Percentiles rank a stretch among this genome's conserved stretches.
Conservation (phyloP, 495 filamentous ascomycete species). For the Pseudoneurospora amorphoporcata region DNA sequence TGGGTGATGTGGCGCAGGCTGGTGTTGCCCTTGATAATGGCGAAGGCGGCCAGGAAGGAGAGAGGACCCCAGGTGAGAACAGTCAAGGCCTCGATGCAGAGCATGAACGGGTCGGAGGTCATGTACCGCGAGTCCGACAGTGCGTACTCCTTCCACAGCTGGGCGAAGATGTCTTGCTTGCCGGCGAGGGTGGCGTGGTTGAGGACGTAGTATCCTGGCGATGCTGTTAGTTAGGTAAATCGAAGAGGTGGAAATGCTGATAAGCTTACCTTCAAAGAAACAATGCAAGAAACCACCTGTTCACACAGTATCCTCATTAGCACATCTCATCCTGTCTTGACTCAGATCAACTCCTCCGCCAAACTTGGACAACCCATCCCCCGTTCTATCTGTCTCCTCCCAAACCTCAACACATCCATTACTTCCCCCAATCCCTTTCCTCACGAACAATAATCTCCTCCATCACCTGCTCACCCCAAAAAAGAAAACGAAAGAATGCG, state of each 20-base stretch:
- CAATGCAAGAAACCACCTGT: conserved; percentile 54
- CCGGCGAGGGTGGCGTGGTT: conserved; percentile 43
- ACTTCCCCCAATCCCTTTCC: background rate
- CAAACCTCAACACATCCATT: background rate
- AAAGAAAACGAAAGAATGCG: background rate
- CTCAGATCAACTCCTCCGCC: background rate
- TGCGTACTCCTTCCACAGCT: conserved; percentile 85
- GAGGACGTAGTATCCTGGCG: conserved; percentile 62
- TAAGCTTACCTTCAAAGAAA: conserved; percentile 59
- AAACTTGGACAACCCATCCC: background rate
- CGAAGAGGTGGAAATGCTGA: background rate
- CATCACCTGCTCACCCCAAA: background rate
- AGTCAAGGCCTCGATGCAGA: conserved; percentile 78
- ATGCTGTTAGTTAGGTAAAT: background rate
- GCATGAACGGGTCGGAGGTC: conserved; percentile 65
- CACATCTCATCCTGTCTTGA: background rate
- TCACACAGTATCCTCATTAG: background rate
- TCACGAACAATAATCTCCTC: no score
- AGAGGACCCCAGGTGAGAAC: conserved; percentile 66
- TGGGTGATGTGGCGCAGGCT: conserved; percentile 64
- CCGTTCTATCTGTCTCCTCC: background rate
- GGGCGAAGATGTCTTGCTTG: conserved; percentile 49
- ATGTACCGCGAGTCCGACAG: conserved; percentile 76
- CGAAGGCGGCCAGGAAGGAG: conserved; percentile 54
- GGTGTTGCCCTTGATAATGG: conserved; percentile 48